A percentile compares a stretch with the other conserved stretches of the same genome.
Conservation (phyloP, 176 grass and related monocot genomes). For the Carex littledalei region DNA sequence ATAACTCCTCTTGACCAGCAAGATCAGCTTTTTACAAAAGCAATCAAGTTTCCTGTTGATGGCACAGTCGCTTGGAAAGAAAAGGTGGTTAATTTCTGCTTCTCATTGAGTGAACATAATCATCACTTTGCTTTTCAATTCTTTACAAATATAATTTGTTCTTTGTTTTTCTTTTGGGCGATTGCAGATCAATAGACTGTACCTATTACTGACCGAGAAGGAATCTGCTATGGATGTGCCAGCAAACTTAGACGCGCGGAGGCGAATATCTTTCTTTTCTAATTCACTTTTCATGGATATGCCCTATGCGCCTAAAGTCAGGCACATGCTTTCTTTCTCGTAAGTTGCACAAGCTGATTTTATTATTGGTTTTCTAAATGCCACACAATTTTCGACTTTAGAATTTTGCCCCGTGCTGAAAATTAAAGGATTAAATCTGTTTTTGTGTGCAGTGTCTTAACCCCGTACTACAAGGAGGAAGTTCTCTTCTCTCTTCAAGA, state of each 20-base stretch:
- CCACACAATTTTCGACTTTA: constrained; percentile 8
- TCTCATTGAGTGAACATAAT: neutral
- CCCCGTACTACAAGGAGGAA: constrained; percentile 89
- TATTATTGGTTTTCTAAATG: constrained; percentile 20
- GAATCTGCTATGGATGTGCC: constrained; percentile 99
- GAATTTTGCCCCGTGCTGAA: neutral
- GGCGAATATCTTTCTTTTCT: constrained; percentile 92
- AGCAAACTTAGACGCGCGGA: constrained; percentile 84
- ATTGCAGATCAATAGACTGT: constrained; percentile 86
- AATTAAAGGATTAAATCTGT: neutral
- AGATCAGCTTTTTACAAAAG: constrained; percentile 73
- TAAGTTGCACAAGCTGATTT: constrained; percentile 39
- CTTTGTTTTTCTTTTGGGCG: constrained; percentile 21
- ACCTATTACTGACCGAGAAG: constrained; percentile 87
- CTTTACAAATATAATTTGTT: neutral
- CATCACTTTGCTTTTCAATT: constrained; percentile 7
- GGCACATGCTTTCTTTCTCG: constrained; percentile 96
- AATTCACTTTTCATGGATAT: constrained; percentile 99
- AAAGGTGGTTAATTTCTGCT: constrained; percentile 49
- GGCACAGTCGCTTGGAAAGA: constrained; percentile 84
- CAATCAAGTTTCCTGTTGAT: constrained; percentile 81
- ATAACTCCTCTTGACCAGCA: constrained; percentile 88
- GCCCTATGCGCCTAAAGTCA: constrained; percentile 92
- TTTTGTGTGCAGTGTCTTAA: constrained; percentile 65
- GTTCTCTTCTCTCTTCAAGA: constrained; percentile 78